Evolutionary conservation across 148 eudicot species (phyloP).

Genomic region (Diospyros kaki): DNA sequence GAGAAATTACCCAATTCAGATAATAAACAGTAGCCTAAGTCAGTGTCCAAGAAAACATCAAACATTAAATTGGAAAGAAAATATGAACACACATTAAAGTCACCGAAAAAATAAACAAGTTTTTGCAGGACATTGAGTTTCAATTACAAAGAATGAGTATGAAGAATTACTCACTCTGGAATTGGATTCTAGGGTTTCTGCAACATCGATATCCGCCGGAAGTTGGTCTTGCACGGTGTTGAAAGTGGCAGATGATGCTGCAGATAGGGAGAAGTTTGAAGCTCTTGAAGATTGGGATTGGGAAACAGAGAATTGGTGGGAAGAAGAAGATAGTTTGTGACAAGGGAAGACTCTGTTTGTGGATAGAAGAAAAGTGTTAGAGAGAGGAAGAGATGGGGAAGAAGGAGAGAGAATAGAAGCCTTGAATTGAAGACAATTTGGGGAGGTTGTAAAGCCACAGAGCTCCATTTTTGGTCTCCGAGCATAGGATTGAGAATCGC

Average conservation of each 20-base stretch:
- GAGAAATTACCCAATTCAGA: too few relatives aligned
- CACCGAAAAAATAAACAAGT: too few relatives aligned
- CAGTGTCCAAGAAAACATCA: too few relatives aligned
- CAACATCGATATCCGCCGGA: constrained; percentile 70
- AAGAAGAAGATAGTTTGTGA: constrained; percentile 30
- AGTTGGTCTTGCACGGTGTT: constrained; percentile 49
- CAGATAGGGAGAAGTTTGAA: constrained; percentile 23
- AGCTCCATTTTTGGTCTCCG: constrained; percentile 36
- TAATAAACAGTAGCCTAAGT: too few relatives aligned
- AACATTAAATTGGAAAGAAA: too few relatives aligned
- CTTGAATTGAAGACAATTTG: constrained; percentile 23
- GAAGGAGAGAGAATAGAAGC: constrained; percentile 15
- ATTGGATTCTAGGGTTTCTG: constrained; percentile 63
- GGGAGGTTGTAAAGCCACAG: constrained; percentile 22
- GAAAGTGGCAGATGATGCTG: constrained; percentile 36
- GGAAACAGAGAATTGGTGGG: constrained; percentile 42
- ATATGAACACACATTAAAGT: too few relatives aligned
- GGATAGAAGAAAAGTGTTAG: constrained; percentile 9
- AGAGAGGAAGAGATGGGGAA: constrained; percentile 20
- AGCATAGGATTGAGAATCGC: too few relatives aligned
- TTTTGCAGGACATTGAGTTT: neutral
- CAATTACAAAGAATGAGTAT: neutral
- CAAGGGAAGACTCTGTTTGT: constrained; percentile 9
- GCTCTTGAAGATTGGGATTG: constrained; percentile 14
- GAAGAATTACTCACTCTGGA: constrained; percentile 49